phyloP scores from a whole-genome alignment of 108 stramenopile species.

The Aureococcus anophagefferens region DNA sequence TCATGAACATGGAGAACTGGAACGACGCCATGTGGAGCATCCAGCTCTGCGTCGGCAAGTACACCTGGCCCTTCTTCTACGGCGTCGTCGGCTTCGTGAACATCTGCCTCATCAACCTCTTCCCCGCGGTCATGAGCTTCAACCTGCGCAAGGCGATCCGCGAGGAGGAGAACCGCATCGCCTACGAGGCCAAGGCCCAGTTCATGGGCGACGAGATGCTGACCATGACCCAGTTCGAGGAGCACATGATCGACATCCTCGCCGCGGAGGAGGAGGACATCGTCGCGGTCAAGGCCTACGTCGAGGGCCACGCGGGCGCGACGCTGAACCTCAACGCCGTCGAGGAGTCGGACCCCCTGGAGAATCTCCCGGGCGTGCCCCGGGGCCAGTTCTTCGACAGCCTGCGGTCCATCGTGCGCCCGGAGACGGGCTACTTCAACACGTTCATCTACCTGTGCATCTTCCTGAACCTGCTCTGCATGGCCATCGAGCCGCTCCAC shows the following conservation, averaged over 20 bases:
- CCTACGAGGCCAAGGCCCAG: neutral
- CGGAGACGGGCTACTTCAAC: neutral
- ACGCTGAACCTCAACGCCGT: neutral
- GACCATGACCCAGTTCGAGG: neutral
- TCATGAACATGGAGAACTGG: neutral
- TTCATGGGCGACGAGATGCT: neutral
- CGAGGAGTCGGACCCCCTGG: neutral
- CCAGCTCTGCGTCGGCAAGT: neutral
- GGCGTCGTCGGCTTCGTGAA: neutral
- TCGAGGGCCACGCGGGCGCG: neutral
- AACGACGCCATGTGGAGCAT: neutral
- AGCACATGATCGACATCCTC: neutral
- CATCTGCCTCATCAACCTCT: neutral
- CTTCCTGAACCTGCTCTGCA: neutral
- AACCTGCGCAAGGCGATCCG: neutral
- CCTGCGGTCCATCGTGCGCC: neutral
- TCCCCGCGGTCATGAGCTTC: neutral
- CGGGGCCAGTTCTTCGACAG: neutral
- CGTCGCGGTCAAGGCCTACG: neutral
- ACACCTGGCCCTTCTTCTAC: neutral
- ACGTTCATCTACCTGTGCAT: neutral
- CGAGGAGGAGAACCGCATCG: neutral
- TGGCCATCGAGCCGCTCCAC: neutral
- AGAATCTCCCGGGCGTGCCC: neutral
- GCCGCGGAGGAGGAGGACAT: neutral